Evolutionary conservation across 164 flowering plant species (phyloP).

Genomic region (Annona cherimola): DNA sequence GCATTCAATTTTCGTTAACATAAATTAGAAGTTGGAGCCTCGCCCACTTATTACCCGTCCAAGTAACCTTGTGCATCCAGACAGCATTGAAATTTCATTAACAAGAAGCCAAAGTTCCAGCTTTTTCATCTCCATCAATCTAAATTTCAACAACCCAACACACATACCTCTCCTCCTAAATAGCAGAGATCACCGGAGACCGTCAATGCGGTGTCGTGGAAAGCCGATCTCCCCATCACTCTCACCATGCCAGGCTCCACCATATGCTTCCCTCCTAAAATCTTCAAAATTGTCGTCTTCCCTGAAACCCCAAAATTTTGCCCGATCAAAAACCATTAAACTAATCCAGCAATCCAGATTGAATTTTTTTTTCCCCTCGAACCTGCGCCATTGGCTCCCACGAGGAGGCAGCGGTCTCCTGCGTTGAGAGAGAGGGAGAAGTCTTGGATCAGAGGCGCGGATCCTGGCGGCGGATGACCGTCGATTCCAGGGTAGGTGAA

Average conservation of each 20-base stretch:
- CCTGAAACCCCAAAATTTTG: slow-evolving; percentile 30
- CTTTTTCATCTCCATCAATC: no score
- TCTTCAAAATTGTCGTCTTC: slow-evolving; percentile 92
- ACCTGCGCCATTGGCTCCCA: slow-evolving; percentile 99
- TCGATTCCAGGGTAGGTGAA: slow-evolving; percentile 97
- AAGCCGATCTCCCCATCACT: slow-evolving; percentile 88
- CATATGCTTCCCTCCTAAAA: slow-evolving; percentile 96
- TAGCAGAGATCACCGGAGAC: slow-evolving; percentile 82
- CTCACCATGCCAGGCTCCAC: slow-evolving; percentile 90
- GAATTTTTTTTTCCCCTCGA: neutral
- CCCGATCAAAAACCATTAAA: neutral
- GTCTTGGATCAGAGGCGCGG: slow-evolving; percentile 62
- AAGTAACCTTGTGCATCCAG: no score
- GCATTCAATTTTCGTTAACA: neutral
- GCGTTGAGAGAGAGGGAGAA: slow-evolving; percentile 61
- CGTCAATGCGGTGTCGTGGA: slow-evolving; percentile 81
- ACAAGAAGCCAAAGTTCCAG: no score
- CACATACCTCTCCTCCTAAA: slow-evolving; percentile 88
- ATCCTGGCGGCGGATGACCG: slow-evolving; percentile 91
- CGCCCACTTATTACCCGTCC: no score
- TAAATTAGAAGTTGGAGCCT: neutral
- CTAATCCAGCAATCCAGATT: neutral
- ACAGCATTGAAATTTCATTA: no score
- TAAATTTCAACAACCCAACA: no score
- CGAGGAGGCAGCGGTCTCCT: slow-evolving; percentile 87